Base-by-base conservation (phyloP, 495 filamentous ascomycete species). In the Rostrohypoxylon terebratum region DNA sequence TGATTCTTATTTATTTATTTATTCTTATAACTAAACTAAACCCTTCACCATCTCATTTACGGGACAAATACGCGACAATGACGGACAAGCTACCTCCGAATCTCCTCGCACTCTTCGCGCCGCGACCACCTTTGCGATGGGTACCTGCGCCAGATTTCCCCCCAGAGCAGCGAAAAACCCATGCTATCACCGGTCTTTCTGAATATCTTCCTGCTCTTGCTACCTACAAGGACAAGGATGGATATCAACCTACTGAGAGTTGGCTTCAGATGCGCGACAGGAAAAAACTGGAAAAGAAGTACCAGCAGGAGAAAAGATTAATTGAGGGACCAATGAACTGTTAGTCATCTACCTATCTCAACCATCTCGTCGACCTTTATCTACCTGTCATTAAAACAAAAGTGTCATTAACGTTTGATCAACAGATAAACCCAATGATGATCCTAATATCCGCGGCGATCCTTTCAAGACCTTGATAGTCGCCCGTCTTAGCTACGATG, bases 391-490 rank as follows among this genome's bases (percentile, higher is more conserved):
- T 38, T 38, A n/a, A n/a, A 42, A n/a, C 11, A 18, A 50, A 74
- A 31, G 23, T 51, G 63, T 42, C 34, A 21, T 28, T 70, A 21
- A 45, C 21, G n/a, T 28, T 40, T 13, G 20, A 28, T 3, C 58
- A 63, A 38, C 66, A 94, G 92, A 87, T 75, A 87, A 90, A 60
- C 93, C 93, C 16, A 77, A 83, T 21, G 90, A 92, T 21, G 92
- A 99, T 75, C 86, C 91, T 2, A 93, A 97, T 75, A 90, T 96
- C 53, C 87, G 93, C 72, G 96, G 96, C 28, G 95, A 98, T 81
- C 90, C 95, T 1, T 98, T 93, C 88, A 97, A 91, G 79, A 98
- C 96, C 34, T 87, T 98, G 53, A 97, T 99, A 75, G 91, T 99
- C 62, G 90, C 93, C 33, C 90, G 96, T 47, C 87, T 99, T 50